These are phyloP conservation scores for Oryza nivara DNA, from an alignment of 176 grass and related monocot species.

Conservation along the genomic window DNA sequence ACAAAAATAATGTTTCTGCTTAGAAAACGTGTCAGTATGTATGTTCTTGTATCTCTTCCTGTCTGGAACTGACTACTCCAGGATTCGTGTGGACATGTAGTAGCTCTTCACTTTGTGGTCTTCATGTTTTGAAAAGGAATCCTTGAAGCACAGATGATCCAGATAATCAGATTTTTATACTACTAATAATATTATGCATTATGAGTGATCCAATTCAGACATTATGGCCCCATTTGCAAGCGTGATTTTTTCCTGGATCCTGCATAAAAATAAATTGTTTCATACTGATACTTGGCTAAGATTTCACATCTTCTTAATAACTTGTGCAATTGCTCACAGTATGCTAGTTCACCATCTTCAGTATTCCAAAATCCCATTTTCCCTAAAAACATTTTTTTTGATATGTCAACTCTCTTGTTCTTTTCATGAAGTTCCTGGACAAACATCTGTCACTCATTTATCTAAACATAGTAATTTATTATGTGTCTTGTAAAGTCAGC, in stretches of 20 bases:
- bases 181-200: neutral
- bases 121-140: constrained; percentile 23
- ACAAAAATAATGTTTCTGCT: neutral
- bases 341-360: neutral
- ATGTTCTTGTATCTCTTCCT: neutral
- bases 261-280: neutral
- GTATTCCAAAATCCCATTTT: neutral
- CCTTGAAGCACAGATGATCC: no score
- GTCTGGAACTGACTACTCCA: neutral
- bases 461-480: neutral
- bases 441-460: neutral
- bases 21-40: neutral
- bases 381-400: no score
- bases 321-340: neutral
- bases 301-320: neutral
- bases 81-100: neutral
- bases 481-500: no score
- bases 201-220: neutral
- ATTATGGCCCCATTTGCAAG: neutral
- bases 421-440: neutral
- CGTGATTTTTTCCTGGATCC: neutral
- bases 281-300: neutral
- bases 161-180: no score
- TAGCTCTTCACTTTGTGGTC: neutral
- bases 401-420: neutral